Conservation (phyloP, 345 rosid species). For the Pelargonium nanum region DNA sequence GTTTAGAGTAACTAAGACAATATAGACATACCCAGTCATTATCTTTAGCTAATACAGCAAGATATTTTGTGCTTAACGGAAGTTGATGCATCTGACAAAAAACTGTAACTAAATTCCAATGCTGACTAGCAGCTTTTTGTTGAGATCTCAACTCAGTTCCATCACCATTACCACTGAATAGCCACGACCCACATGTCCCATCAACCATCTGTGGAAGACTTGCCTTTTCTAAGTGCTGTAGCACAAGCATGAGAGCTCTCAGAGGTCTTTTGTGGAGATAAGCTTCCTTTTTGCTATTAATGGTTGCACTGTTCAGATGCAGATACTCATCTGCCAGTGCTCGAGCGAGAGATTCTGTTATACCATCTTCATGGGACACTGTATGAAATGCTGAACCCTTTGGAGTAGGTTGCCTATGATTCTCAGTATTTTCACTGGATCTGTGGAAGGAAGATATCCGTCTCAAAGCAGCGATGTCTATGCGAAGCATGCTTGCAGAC, state of each 20-base stretch:
- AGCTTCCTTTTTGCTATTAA: constrained; percentile 32
- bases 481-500: constrained; percentile 70
- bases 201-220: constrained; percentile 62
- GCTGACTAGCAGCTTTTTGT: constrained; percentile 79
- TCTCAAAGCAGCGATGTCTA: constrained; percentile 71
- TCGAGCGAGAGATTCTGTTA: constrained; percentile 72
- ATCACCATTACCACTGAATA: constrained; percentile 72
- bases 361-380: constrained; percentile 41
- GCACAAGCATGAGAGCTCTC: constrained; percentile 59
- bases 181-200: constrained; percentile 90
- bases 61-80: constrained; percentile 86
- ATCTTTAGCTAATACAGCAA: constrained; percentile 80
- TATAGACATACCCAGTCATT: constrained; percentile 81
- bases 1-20: constrained; percentile 9
- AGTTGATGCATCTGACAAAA: constrained; percentile 92
- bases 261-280: constrained; percentile 33
- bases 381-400: constrained; percentile 54
- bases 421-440: constrained; percentile 34
- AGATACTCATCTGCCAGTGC: constrained; percentile 79
- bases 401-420: constrained; percentile 34
- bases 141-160: constrained; percentile 76
- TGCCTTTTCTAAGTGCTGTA: constrained; percentile 89
- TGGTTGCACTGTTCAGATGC: constrained; percentile 33
- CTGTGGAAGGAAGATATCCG: constrained; percentile 74
- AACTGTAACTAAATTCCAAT: constrained; percentile 79